Base-by-base conservation (phyloP, 163 green algal genomes). In the Chlamydomonas reinhardtii region DNA sequence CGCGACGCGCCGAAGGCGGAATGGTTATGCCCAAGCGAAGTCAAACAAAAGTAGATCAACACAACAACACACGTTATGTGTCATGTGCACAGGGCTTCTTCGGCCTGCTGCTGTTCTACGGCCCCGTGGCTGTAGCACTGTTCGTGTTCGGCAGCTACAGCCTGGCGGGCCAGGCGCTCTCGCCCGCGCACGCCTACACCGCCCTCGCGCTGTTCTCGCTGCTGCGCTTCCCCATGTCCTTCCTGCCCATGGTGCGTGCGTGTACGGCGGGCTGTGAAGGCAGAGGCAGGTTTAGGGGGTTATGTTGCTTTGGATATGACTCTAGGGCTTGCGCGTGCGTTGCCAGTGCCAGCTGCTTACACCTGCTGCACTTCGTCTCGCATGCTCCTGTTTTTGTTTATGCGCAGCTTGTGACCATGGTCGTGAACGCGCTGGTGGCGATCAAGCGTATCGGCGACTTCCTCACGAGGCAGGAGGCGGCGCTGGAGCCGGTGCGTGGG, bases 171-270 rank as follows among this genome's bases (percentile, higher is more conserved):
- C 86, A 95, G 69, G 61, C 54, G 0, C 91, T 98, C n/a, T 97
- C 90, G 35, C 82, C 72, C 71, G 88, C 91, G 32, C 91, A 94
- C 0, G 97, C 97, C n/a, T 99, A 99, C 93, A 95, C 97, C 24
- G 93, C 96, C 0, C 87, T 99, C 52, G 89, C 96, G 32, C 93
- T 98, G 20, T 99, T 99, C 90, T 96, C 97, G 77, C 88, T 98
- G 85, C 92, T 99, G 75, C 94, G 96, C 64, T 97, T 98, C 80
- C 96, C 96, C 25, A 89, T 98, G 87, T 77, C 89, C 43, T 94
- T 95, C 83, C 87, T 96, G 59, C 92, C 93, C 75, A 93, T 93
- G 87, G 71, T 94, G 34, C 19, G 77, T 29, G 2, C 0, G 29
- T 14, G n/a, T 29, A 52, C 29, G 39, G 39, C 39, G 39, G n/a